A percentile compares a stretch with the other conserved stretches of the same genome.
These are phyloP conservation scores for Erythrophleum fordii DNA, from an alignment of 306 rosid species.

Conservation along the genomic window DNA sequence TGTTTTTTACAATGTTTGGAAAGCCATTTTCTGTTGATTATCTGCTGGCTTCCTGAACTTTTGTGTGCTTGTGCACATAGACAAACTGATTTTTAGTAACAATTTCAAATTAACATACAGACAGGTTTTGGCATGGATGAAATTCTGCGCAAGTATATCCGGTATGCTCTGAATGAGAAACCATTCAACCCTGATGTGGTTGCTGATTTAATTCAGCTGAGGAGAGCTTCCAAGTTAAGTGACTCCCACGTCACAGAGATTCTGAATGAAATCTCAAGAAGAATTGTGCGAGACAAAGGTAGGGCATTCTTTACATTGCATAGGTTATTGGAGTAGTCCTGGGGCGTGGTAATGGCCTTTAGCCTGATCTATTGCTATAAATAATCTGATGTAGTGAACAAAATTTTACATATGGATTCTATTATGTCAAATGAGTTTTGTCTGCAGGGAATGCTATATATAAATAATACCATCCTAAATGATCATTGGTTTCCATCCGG, in stretches of 20 bases:
- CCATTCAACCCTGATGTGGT: slow-evolving; percentile 86
- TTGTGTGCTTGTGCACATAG: slow-evolving; percentile 7
- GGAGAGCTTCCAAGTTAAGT: slow-evolving; percentile 68
- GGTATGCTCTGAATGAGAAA: slow-evolving; percentile 85
- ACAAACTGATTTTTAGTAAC: slow-evolving; percentile 34
- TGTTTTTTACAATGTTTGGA: slow-evolving; percentile 10
- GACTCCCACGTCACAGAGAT: slow-evolving; percentile 73
- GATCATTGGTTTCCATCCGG: not conserved
- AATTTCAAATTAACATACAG: slow-evolving; percentile 56
- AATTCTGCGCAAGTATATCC: slow-evolving; percentile 91
- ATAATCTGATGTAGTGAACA: slow-evolving; percentile 1
- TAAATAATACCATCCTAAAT: not conserved
- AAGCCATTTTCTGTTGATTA: slow-evolving; percentile 23
- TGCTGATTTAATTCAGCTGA: slow-evolving; percentile 72
- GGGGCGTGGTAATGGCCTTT: slow-evolving; percentile 8
- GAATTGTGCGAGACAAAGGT: slow-evolving; percentile 94
- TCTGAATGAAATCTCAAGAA: slow-evolving; percentile 82
- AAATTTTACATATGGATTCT: not conserved
- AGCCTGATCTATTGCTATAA: not conserved
- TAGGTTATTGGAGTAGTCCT: not conserved
- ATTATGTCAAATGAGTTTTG: slow-evolving; percentile 9
- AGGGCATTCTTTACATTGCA: slow-evolving; percentile 27
- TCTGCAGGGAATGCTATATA: slow-evolving; percentile 7
- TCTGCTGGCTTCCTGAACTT: slow-evolving; percentile 2
- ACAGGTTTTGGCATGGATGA: slow-evolving; percentile 74